A percentile compares a stretch with the other conserved stretches of the same genome.
Evolutionary conservation across 306 rosid species (phyloP).

Genomic region (Lathyrus tuberosus): DNA sequence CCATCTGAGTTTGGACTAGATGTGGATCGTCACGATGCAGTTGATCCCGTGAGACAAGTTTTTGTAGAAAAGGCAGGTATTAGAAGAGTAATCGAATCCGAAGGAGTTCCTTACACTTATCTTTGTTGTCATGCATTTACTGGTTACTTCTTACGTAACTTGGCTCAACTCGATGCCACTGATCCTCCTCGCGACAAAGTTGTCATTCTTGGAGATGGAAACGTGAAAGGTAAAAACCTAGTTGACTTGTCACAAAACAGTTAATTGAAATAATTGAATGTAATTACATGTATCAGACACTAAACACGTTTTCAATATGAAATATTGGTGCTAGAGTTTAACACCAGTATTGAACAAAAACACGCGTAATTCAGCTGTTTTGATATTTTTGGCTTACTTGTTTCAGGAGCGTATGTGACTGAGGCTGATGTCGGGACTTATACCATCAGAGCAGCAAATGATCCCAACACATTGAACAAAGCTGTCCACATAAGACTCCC

Average conservation of each 20-base stretch:
- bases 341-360: background rate
- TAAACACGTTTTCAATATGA: background rate
- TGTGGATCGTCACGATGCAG: constrained; percentile 45
- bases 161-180: constrained; percentile 37
- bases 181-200: constrained; percentile 52
- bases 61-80: constrained; percentile 37
- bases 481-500: constrained; percentile 46
- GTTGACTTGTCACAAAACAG: background rate
- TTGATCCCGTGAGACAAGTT: constrained; percentile 37
- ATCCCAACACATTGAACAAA: constrained; percentile 56
- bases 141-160: constrained; percentile 40
- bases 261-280: too few relatives aligned
- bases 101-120: constrained; percentile 51
- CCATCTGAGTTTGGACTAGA: constrained; percentile 57
- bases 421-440: constrained; percentile 46
- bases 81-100: constrained; percentile 40
- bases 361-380: background rate
- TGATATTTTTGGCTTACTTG: background rate
- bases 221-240: constrained; percentile 45
- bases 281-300: background rate
- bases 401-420: constrained; percentile 42
- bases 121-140: constrained; percentile 46
- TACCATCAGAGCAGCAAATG: constrained; percentile 47
- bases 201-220: constrained; percentile 52
- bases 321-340: background rate